Conservation (phyloP, 441 rosid species). For the Biscutella laevigata region DNA sequence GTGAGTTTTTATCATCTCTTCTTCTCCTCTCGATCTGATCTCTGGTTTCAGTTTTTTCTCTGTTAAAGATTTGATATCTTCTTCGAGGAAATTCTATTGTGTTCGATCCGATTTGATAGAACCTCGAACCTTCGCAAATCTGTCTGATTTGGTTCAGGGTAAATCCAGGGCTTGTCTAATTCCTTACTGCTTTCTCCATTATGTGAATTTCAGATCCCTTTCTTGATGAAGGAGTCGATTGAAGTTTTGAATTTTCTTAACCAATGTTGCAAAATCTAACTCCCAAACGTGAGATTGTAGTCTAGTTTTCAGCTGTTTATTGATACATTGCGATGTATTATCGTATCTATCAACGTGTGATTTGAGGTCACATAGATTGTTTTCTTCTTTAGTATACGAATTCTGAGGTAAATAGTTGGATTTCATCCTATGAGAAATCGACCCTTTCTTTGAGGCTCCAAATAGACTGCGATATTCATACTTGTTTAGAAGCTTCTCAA, state of each 20-base stretch:
- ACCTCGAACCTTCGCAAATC: background rate
- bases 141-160: constrained; percentile 14
- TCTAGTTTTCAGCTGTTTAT: background rate
- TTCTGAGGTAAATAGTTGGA: background rate
- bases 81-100: background rate
- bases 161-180: constrained; percentile 6
- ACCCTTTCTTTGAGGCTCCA: background rate
- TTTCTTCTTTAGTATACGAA: background rate
- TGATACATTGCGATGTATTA: background rate
- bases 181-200: background rate
- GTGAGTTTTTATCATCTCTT: constrained; percentile 16
- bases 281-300: background rate
- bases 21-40: background rate
- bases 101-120: constrained; percentile 22
- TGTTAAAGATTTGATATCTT: background rate
- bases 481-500: background rate
- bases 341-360: background rate
- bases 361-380: background rate
- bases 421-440: background rate
- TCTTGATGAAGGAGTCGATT: background rate
- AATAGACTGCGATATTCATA: background rate
- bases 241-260: background rate
- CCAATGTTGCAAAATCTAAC: background rate
- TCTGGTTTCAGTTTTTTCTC: background rate
- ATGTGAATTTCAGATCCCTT: constrained; percentile 1